phyloP scores from a whole-genome alignment of 2,329 filamentous ascomycete species.

The Amylocarpus encephaloides region DNA sequence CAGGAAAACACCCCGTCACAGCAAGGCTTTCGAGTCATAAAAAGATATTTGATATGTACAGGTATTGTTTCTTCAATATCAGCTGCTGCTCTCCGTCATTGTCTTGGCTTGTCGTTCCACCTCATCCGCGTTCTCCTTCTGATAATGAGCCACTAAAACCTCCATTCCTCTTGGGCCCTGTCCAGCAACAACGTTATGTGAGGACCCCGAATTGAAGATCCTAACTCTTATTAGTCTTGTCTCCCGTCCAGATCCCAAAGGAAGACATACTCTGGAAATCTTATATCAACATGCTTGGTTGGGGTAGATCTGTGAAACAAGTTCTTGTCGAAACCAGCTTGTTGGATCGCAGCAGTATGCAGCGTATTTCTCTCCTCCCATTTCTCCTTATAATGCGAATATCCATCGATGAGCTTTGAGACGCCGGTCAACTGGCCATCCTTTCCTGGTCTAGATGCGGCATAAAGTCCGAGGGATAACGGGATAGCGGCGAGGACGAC shows the following conservation, averaged over 20 bases:
- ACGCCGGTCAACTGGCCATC: slow-evolving; percentile 38
- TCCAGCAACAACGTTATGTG: slow-evolving; percentile 58
- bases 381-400: slow-evolving; percentile 44
- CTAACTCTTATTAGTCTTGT: slow-evolving; percentile 37
- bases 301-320: slow-evolving; percentile 46
- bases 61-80: slow-evolving; percentile 16
- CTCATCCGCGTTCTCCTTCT: slow-evolving; percentile 48
- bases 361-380: slow-evolving; percentile 52
- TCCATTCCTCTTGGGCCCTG: slow-evolving; percentile 51
- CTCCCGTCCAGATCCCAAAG: neutral
- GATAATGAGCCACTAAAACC: slow-evolving; percentile 55
- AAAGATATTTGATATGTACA: slow-evolving; percentile 17
- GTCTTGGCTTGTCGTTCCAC: slow-evolving; percentile 47
- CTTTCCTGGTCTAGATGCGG: slow-evolving; percentile 33
- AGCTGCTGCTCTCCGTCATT: slow-evolving; percentile 20
- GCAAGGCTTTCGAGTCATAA: too few relatives aligned
- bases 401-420: slow-evolving; percentile 47
- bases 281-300: slow-evolving; percentile 45
- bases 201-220: slow-evolving; percentile 55
- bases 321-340: slow-evolving; percentile 55
- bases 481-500: slow-evolving; percentile 40
- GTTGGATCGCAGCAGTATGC: slow-evolving; percentile 54
- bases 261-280: slow-evolving; percentile 56
- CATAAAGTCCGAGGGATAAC: slow-evolving; percentile 38
- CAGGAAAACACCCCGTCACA: neutral